A percentile compares a stretch with the other conserved stretches of the same genome.
Conservation (phyloP, 2,329 filamentous ascomycete species). For the Claviceps quebecensis region DNA sequence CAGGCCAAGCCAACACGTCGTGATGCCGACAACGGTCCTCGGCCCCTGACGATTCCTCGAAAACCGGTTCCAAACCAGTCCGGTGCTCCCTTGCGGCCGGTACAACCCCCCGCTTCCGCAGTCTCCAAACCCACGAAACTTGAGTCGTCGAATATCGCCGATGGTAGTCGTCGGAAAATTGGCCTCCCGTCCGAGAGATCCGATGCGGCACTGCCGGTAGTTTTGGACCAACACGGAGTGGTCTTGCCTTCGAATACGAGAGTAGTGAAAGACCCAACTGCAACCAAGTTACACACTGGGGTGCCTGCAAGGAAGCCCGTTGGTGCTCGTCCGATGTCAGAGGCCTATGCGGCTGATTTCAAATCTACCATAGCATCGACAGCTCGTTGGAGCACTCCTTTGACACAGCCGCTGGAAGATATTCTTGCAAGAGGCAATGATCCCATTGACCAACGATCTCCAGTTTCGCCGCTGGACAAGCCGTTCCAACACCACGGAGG, state of each 20-base stretch:
- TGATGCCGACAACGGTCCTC: constrained; percentile 22
- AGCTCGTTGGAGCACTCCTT: background rate
- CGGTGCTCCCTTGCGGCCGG: constrained; percentile 12
- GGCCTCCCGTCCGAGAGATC: background rate
- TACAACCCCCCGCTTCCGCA: background rate
- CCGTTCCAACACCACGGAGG: background rate
- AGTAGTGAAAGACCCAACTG: constrained; percentile 2
- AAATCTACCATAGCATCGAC: background rate
- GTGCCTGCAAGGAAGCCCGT: constrained; percentile 16
- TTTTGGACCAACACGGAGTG: background rate
- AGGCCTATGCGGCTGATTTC: background rate
- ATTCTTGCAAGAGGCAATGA: background rate
- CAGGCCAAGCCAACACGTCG: constrained; percentile 13
- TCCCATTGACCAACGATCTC: background rate
- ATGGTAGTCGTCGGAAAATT: background rate
- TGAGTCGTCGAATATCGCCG: background rate
- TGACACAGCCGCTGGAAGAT: background rate
- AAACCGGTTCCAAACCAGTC: constrained; percentile 33
- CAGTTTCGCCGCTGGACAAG: background rate
- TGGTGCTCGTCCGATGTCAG: constrained; percentile 12
- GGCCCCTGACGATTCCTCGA: constrained; percentile 32
- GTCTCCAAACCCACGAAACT: background rate
- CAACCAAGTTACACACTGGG: constrained; percentile 7
- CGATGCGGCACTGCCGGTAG: background rate
- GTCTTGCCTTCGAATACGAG: background rate